A percentile compares a stretch with the other conserved stretches of the same genome.
Evolutionary conservation across 768 basidiomycete genomes (phyloP).

Genomic region (Crucibulum laeve): DNA sequence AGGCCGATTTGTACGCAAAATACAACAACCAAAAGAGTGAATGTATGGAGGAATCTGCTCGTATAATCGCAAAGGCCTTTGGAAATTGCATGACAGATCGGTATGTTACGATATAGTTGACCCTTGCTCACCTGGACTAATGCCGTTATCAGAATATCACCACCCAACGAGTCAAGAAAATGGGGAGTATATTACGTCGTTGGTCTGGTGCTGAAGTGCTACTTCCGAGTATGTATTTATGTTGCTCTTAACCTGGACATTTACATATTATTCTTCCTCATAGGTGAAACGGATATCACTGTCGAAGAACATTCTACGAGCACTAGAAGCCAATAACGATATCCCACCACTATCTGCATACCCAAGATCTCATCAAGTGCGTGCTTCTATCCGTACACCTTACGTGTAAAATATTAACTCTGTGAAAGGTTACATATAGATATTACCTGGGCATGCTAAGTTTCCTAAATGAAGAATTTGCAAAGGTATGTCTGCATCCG

Average conservation of each 20-base stretch:
- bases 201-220: slow-evolving; percentile 85
- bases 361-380: slow-evolving; percentile 83
- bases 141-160: slow-evolving; percentile 46
- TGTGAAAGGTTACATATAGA: slow-evolving; percentile 76
- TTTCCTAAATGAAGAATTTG: slow-evolving; percentile 90
- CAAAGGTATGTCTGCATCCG: slow-evolving; percentile 47
- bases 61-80: slow-evolving; percentile 86
- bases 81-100: slow-evolving; percentile 82
- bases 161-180: slow-evolving; percentile 70
- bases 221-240: slow-evolving; percentile 72
- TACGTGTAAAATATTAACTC: background rate
- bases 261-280: slow-evolving; percentile 1
- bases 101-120: slow-evolving; percentile 16
- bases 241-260: background rate
- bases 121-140: background rate
- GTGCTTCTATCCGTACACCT: slow-evolving; percentile 3
- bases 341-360: slow-evolving; percentile 74
- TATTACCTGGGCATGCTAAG: slow-evolving; percentile 95
- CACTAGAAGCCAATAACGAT: slow-evolving; percentile 80
- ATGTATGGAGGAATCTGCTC: slow-evolving; percentile 83
- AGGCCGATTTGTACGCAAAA: slow-evolving; percentile 64
- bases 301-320: slow-evolving; percentile 88
- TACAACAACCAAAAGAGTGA: slow-evolving; percentile 53
- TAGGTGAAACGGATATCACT: slow-evolving; percentile 90
- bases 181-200: slow-evolving; percentile 95